Evolutionary conservation across 1,284 basidiomycete genomes (phyloP), one percentile per base, ranked within the genome.

Genomic region (Malassezia psittaci): DNA sequence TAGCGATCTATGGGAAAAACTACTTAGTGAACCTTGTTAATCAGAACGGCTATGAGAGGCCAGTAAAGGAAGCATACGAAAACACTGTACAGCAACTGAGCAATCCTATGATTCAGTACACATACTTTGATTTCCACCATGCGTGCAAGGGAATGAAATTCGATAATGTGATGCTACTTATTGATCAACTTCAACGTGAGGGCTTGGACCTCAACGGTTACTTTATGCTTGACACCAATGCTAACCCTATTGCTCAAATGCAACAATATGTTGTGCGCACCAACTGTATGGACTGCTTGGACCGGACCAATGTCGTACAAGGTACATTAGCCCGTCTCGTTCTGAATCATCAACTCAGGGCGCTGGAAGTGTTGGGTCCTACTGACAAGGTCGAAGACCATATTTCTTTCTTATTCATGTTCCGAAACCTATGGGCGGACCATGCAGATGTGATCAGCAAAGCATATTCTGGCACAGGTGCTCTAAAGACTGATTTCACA

Each of bases 71-170:
- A 58, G 90, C 88, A 0, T 96, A 87, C 72, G 94, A 98, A 76
- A 81, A 82, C 33, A 81, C 83, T 52, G 77, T 96, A 37, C 77
- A 74, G n/a, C 72, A 74, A 61, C 76, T 83, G 48, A 80, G 82
- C 60, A 66, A 85, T 34, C 79, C 83, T 5, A 79, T 82, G 46
- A 84, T 90, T 49, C 84, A 84, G 69, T 99, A 99, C 74, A 81
- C 87, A 60, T 96, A 96, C 79, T 99, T 94, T 74, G 94, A 99
- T 76, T 99, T 98, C 79, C 93, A 96, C 77, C 85, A 83, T 65
- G 90, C 96, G 76, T 96, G 93, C 80, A 88, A 85, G 74, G 82
- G 87, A 38, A 88, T 98, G 85, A 85, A 88, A 54, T 99, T 90
- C 82, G 89, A 98, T 72, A 83, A 89, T 47, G 88, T 99, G 63